A percentile compares a stretch with the other conserved stretches of the same genome.
These are phyloP conservation scores for Ophiosphaerella narmari DNA, from an alignment of 2,329 filamentous ascomycete genomes.

Conservation along the genomic window DNA sequence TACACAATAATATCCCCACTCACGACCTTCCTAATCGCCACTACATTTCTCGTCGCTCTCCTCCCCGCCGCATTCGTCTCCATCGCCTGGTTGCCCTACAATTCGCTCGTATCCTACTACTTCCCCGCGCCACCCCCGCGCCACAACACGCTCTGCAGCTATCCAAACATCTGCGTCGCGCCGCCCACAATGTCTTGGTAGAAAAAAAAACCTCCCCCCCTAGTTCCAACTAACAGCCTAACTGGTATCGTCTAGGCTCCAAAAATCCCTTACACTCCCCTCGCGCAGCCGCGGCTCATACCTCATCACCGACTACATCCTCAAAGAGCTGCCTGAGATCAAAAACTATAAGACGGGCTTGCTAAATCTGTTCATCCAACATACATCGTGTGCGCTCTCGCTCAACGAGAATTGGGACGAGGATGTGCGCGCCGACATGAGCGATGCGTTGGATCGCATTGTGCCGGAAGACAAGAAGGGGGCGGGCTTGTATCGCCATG, in stretches of 20 bases:
- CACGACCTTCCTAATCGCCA: constrained; percentile 53
- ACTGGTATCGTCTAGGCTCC: constrained; percentile 51
- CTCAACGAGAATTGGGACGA: constrained; percentile 91
- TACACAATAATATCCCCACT: constrained; percentile 37
- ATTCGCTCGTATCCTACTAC: constrained; percentile 30
- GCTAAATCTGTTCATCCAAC: constrained; percentile 90
- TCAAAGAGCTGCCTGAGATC: constrained; percentile 76
- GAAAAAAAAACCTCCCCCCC: not conserved
- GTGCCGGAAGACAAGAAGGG: constrained; percentile 73
- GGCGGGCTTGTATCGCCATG: constrained; percentile 74
- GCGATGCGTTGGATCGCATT: constrained; percentile 87
- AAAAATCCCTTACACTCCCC: constrained; percentile 83
- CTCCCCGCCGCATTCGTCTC: constrained; percentile 54
- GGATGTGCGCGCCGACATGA: constrained; percentile 93
- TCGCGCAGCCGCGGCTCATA: constrained; percentile 80
- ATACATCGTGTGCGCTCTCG: constrained; percentile 87
- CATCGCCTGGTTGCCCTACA: constrained; percentile 45
- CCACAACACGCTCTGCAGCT: constrained; percentile 26
- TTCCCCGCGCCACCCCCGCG: constrained; percentile 24
- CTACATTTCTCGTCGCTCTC: constrained; percentile 56
- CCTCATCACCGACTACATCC: constrained; percentile 80
- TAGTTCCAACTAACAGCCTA: not conserved
- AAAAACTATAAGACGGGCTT: constrained; percentile 72
- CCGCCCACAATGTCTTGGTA: constrained; percentile 39
- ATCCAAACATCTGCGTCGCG: constrained; percentile 33